Evolutionary conservation across 2,329 filamentous ascomycete species (phyloP).

Genomic region (Aspergillus pseudotamarii): DNA sequence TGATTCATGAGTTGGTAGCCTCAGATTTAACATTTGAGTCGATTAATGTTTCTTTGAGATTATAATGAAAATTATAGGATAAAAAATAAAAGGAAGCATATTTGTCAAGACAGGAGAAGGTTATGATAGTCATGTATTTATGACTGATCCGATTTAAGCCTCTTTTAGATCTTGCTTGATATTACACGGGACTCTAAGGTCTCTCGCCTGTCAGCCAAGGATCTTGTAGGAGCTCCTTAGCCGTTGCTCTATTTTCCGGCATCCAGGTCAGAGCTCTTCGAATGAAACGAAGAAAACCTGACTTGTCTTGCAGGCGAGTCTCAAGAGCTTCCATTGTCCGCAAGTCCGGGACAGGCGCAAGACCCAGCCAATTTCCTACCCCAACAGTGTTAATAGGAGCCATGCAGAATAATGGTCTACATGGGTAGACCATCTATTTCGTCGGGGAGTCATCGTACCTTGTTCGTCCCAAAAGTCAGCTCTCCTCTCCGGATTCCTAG

Average conservation of each 20-base stretch:
- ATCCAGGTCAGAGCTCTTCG: constrained; percentile 40
- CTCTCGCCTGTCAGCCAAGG: constrained; percentile 2
- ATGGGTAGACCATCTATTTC: background rate
- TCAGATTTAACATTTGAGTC: too few relatives aligned
- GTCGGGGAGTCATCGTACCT: constrained; percentile 27
- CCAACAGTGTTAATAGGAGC: background rate
- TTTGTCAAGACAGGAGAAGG: too few relatives aligned
- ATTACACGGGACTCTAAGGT: too few relatives aligned
- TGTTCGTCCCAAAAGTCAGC: constrained; percentile 42
- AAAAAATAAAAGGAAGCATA: too few relatives aligned
- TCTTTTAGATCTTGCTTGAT: too few relatives aligned
- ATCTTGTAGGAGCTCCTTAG: constrained; percentile 39
- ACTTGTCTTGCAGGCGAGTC: constrained; percentile 21
- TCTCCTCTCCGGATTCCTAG: constrained; percentile 25
- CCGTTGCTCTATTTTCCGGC: constrained; percentile 37
- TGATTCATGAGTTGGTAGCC: too few relatives aligned
- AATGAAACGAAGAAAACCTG: constrained; percentile 38
- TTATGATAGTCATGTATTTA: too few relatives aligned
- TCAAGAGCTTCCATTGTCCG: constrained; percentile 26
- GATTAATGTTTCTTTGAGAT: too few relatives aligned
- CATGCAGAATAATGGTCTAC: background rate
- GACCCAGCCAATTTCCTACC: constrained; percentile 33
- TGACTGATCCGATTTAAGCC: too few relatives aligned
- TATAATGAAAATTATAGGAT: too few relatives aligned
- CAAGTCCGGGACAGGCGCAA: constrained; percentile 29